These are phyloP conservation scores for Didymella pomorum DNA, from an alignment of 2,329 filamentous ascomycete genomes.

Conservation along the genomic window DNA sequence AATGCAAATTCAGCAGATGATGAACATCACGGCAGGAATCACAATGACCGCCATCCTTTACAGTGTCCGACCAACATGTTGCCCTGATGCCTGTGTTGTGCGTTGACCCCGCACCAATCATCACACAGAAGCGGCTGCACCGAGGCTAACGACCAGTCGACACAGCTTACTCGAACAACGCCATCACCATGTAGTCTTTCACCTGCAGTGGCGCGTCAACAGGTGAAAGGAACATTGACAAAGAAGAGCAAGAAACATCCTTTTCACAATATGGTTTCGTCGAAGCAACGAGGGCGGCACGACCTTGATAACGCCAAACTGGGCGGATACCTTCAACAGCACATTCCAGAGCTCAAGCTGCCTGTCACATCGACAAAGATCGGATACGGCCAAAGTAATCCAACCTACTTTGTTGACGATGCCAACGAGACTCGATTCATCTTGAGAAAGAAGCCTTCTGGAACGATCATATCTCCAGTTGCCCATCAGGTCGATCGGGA, in stretches of 20 bases:
- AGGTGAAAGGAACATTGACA: neutral
- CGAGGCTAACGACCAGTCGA: slow-evolving; percentile 24
- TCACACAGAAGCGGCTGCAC: slow-evolving; percentile 4
- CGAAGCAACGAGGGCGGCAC: slow-evolving; percentile 34
- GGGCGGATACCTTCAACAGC: slow-evolving; percentile 38
- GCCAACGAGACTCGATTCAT: slow-evolving; percentile 73
- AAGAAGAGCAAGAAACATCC: neutral
- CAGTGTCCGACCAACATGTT: neutral
- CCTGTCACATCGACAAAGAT: slow-evolving; percentile 67
- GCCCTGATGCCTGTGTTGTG: neutral
- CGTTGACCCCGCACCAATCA: slow-evolving; percentile 22
- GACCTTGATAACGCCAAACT: slow-evolving; percentile 43
- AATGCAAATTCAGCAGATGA: neutral
- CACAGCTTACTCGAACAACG: slow-evolving; percentile 20
- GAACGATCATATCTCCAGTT: slow-evolving; percentile 87
- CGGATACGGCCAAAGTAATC: slow-evolving; percentile 95
- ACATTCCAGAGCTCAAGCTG: slow-evolving; percentile 36
- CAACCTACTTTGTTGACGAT: slow-evolving; percentile 88
- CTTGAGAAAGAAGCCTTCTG: slow-evolving; percentile 93
- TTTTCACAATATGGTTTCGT: neutral
- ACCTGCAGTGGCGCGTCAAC: neutral
- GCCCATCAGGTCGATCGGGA: slow-evolving; percentile 96
- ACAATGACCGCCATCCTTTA: neutral
- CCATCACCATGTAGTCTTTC: slow-evolving; percentile 1
- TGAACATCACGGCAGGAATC: neutral